Evolutionary conservation across 176 grass and related monocot species (phyloP), one percentile per base, ranked within the genome.

Genomic region (Zea mays): DNA sequence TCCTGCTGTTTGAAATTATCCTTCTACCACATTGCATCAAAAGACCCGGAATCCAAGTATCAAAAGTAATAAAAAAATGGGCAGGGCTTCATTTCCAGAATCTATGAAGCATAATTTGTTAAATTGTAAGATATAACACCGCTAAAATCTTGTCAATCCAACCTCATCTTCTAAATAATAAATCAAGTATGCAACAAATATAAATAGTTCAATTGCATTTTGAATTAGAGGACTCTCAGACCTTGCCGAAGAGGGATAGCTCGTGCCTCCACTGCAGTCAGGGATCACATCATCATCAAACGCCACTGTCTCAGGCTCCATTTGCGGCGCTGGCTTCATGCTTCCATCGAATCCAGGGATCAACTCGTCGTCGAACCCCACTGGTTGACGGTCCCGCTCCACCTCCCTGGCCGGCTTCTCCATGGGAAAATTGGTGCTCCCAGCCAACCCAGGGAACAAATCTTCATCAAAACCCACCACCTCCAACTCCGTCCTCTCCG

Each of bases 381-480:
- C 45, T 12, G 19, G 12, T 20, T 43, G 45, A 59, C 33, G 46
- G 44, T 62, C 79, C 66, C 15, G 19, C 58, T 86, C 81, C 70
- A 65, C 75, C 46, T 51, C 62, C 56, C 76, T 41, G 36, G 34
- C 27, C 59, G 68, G 67, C 45, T 48, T 27, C 73, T 57, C 55
- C 55, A 4, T 63, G 60, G 70, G 27, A 27, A 27, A 75, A 54
- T 65, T 82, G 43, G 49, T 67, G 62, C 72, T 76, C 3, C 72
- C 84, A 56, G 85, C 82, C 64, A 87, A 81, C 12, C 83, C 92
- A 62, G 86, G 77, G 51, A 94, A 63, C 69, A 86, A 82, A 21
- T 94, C 88, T 3, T 65, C 71, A 40, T 91, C 86, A 39, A 91
- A 82, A 42, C 51, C 83, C 81, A 33, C 50, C 20, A 52, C 27